Evolutionary conservation across 1,284 basidiomycete species (phyloP).

Genomic region (Cyathus olla): DNA sequence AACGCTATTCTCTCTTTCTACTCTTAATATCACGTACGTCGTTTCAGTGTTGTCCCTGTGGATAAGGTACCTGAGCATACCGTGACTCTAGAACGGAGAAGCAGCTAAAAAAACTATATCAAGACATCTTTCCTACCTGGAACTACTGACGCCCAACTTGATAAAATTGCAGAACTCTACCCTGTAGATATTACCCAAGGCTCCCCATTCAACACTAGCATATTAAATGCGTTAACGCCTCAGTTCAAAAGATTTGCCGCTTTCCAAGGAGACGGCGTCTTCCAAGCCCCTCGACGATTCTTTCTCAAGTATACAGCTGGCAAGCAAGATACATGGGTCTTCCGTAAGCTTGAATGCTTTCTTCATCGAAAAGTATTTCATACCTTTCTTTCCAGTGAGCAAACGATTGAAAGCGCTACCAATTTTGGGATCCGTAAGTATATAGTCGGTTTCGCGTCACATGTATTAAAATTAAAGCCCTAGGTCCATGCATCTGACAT

Average conservation of each 20-base stretch:
- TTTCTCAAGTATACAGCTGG: slow-evolving; percentile 54
- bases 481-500: slow-evolving; percentile 34
- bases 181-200: slow-evolving; percentile 56
- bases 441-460: slow-evolving; percentile 3
- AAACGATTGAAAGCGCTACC: slow-evolving; percentile 12
- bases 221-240: slow-evolving; percentile 53
- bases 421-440: slow-evolving; percentile 10
- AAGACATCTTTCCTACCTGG: slow-evolving; percentile 42
- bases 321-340: slow-evolving; percentile 61
- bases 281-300: slow-evolving; percentile 66
- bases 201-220: slow-evolving; percentile 63
- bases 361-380: no score
- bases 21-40: slow-evolving; percentile 51
- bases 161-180: slow-evolving; percentile 49
- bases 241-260: slow-evolving; percentile 67
- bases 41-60: slow-evolving; percentile 1
- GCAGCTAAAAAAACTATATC: slow-evolving; percentile 43
- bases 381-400: no score
- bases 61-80: slow-evolving; percentile 44
- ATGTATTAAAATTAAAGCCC: background rate
- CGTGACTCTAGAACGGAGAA: slow-evolving; percentile 41
- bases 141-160: slow-evolving; percentile 35
- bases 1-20: slow-evolving; percentile 57
- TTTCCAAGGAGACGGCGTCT: slow-evolving; percentile 61
- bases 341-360: slow-evolving; percentile 52